A percentile compares a stretch with the other conserved stretches of the same genome.
Evolutionary conservation across 2,329 filamentous ascomycete species (phyloP).

Genomic region (Colletotrichum sp.): DNA sequence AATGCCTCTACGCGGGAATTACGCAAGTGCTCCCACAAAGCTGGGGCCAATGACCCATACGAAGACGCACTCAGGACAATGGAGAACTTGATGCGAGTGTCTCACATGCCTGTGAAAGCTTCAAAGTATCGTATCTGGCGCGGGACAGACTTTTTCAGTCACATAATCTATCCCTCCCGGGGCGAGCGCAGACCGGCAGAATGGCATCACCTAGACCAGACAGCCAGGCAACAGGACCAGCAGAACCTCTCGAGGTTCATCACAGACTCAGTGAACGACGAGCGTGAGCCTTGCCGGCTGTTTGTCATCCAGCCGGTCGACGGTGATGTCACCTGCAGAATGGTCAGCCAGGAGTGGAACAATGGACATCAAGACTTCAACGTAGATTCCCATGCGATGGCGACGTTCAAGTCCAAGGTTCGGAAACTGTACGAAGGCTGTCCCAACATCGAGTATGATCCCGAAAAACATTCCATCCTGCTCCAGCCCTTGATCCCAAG

Average conservation of each 20-base stretch:
- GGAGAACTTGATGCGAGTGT: background rate
- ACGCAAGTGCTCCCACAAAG: background rate
- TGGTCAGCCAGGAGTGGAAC: background rate
- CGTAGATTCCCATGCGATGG: background rate
- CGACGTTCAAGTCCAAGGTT: background rate
- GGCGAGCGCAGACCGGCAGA: background rate
- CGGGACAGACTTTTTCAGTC: constrained; percentile 18
- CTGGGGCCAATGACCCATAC: background rate
- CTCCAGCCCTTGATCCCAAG: background rate
- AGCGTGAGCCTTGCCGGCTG: background rate
- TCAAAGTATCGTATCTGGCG: constrained; percentile 9
- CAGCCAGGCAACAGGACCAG: background rate
- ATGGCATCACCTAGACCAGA: background rate
- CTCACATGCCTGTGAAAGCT: background rate
- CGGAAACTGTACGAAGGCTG: background rate
- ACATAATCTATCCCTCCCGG: background rate
- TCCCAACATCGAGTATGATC: background rate
- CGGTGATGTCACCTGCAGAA: background rate
- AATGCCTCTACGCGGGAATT: background rate
- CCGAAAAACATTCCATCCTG: background rate
- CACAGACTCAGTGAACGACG: background rate
- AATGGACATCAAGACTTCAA: background rate
- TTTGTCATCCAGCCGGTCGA: constrained; percentile 20
- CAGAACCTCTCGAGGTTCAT: constrained; percentile 10
- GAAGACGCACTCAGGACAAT: background rate